These are phyloP conservation scores for Austroboletus festivus DNA, from an alignment of 768 basidiomycete genomes.

Conservation along the genomic window DNA sequence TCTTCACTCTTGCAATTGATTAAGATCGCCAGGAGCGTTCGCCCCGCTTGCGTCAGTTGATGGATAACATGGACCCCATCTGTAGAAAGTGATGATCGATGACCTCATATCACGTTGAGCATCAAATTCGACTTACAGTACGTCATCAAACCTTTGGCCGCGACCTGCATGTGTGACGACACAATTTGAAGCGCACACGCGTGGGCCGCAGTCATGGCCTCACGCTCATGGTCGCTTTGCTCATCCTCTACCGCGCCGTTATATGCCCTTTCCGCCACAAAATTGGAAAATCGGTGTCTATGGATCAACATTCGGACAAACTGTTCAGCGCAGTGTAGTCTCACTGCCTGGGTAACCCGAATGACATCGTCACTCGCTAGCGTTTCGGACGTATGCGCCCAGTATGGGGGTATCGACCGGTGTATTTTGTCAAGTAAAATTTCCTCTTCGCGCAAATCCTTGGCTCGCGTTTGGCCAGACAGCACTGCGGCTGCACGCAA, in stretches of 20 bases:
- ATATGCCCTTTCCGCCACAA: constrained; percentile 65
- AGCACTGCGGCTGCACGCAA: constrained; percentile 67
- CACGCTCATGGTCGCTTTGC: constrained; percentile 66
- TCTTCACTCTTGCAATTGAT: constrained; percentile 84
- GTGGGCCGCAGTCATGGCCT: constrained; percentile 76
- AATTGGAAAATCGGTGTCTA: constrained; percentile 79
- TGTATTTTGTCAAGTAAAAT: constrained; percentile 77
- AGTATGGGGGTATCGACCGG: constrained; percentile 65
- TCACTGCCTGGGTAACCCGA: constrained; percentile 82
- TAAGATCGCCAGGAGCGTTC: constrained; percentile 83
- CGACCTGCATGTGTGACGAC: constrained; percentile 77
- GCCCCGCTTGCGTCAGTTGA: constrained; percentile 89
- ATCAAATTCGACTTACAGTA: constrained; percentile 63
- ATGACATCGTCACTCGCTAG: constrained; percentile 83
- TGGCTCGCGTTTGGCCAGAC: constrained; percentile 55
- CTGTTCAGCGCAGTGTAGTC: constrained; percentile 85
- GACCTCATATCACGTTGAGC: constrained; percentile 3
- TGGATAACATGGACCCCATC: constrained; percentile 96
- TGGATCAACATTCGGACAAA: constrained; percentile 86
- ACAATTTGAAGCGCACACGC: constrained; percentile 79
- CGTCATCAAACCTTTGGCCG: constrained; percentile 88
- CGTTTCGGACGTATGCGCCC: constrained; percentile 79
- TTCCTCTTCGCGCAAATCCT: constrained; percentile 78
- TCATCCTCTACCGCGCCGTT: constrained; percentile 45
- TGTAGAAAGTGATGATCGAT: constrained; percentile 31